Percentiles rank a stretch among this genome's conserved stretches.
Evolutionary conservation across 2,329 filamentous ascomycete genomes (phyloP).

Genomic region (Xylariaceae sp.): DNA sequence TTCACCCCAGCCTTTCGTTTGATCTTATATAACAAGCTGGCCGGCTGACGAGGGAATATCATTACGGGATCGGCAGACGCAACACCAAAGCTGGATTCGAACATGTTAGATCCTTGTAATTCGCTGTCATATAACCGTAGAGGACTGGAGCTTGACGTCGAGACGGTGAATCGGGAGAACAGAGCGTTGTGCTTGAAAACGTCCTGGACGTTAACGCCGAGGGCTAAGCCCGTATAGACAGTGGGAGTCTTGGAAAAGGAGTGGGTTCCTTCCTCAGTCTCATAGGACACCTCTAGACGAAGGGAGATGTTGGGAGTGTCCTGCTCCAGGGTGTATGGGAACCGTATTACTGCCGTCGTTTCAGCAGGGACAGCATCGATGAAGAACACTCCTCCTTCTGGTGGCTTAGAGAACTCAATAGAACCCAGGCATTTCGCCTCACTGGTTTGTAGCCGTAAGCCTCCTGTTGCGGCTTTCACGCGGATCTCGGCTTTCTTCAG

Average conservation of each 20-base stretch:
- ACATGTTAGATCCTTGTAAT: constrained; percentile 65
- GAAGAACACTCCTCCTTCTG: constrained; percentile 49
- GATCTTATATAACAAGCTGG: constrained; percentile 76
- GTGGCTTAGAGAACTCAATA: constrained; percentile 42
- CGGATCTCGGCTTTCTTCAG: constrained; percentile 55
- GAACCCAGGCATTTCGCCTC: constrained; percentile 49
- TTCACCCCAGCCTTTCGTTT: constrained; percentile 43
- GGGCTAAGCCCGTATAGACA: constrained; percentile 68
- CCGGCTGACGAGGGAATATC: constrained; percentile 76
- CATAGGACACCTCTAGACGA: constrained; percentile 70
- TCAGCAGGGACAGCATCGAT: constrained; percentile 44
- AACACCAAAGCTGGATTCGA: constrained; percentile 57
- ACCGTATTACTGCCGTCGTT: constrained; percentile 52
- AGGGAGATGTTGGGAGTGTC: constrained; percentile 65
- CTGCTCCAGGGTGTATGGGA: constrained; percentile 82
- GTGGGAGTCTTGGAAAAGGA: constrained; percentile 57
- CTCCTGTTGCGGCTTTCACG: constrained; percentile 60
- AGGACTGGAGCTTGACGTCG: constrained; percentile 70
- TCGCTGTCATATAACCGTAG: constrained; percentile 67
- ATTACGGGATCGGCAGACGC: constrained; percentile 49
- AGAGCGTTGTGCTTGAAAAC: constrained; percentile 79
- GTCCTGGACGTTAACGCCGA: constrained; percentile 96
- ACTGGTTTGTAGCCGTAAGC: constrained; percentile 56
- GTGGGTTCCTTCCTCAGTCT: constrained; percentile 61
- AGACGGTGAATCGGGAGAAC: constrained; percentile 87